A percentile compares a stretch with the other conserved stretches of the same genome.
Conservation (phyloP, 2,329 filamentous ascomycete genomes). For the Fusarium napiforme region DNA sequence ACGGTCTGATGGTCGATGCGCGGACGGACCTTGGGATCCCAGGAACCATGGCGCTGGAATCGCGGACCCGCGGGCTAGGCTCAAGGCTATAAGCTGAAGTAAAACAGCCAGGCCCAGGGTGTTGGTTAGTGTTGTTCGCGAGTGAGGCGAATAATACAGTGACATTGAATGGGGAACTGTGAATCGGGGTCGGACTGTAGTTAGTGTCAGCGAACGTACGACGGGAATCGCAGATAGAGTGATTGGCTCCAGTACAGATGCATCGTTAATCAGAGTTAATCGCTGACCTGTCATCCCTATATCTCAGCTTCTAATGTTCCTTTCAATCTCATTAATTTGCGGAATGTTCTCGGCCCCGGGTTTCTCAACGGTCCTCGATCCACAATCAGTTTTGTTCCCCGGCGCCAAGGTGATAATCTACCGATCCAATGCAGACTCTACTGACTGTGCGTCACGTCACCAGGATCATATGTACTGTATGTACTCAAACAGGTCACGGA, state of each 20-base stretch:
- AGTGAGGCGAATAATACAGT: conserved; percentile 2
- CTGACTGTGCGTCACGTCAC: background rate
- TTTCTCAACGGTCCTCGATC: conserved; percentile 1
- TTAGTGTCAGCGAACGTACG: background rate
- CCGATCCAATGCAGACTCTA: background rate
- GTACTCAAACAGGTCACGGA: conserved; percentile 9
- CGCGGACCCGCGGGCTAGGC: background rate
- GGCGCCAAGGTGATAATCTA: conserved; percentile 2
- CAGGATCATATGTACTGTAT: background rate
- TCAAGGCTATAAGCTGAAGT: conserved; percentile 10
- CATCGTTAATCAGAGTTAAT: background rate
- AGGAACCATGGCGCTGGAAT: conserved; percentile 17
- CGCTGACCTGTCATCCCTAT: conserved; percentile 1
- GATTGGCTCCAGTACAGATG: background rate
- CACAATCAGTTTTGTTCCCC: conserved; percentile 7
- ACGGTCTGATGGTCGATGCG: background rate
- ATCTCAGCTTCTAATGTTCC: conserved; percentile 25
- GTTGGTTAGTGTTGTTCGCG: background rate
- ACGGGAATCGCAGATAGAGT: background rate
- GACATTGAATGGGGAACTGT: background rate
- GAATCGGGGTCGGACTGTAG: background rate
- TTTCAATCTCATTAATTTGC: conserved; percentile 13
- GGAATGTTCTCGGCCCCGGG: conserved; percentile 3
- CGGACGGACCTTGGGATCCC: conserved; percentile 1
- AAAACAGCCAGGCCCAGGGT: background rate